These are phyloP conservation scores for Candida parachauliodes DNA, from an alignment of 805 yeast genomes.

Conservation along the genomic window DNA sequence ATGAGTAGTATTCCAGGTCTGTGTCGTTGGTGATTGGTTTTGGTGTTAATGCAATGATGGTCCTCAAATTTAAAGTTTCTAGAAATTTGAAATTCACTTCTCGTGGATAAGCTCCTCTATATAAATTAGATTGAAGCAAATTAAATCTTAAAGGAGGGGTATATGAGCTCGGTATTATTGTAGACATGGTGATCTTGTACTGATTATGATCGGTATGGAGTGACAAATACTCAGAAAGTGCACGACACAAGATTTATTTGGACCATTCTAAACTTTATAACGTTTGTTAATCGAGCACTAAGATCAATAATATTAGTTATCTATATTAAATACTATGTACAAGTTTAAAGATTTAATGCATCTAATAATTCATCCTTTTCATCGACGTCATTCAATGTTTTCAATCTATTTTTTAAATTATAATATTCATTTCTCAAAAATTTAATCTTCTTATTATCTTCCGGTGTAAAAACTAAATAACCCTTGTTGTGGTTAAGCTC, in stretches of 20 bases:
- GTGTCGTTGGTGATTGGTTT: constrained; percentile 55
- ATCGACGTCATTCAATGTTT: background rate
- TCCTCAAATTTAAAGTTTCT: constrained; percentile 58
- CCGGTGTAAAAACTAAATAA: background rate
- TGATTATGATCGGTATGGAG: too few relatives aligned
- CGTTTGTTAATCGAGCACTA: too few relatives aligned
- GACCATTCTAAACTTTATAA: too few relatives aligned
- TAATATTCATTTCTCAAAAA: constrained; percentile 3
- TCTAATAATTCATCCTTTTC: background rate
- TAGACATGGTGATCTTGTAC: background rate
- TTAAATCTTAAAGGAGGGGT: constrained; percentile 82
- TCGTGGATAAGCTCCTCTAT: constrained; percentile 86
- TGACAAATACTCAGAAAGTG: background rate
- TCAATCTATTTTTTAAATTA: background rate
- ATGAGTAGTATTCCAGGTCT: constrained; percentile 49
- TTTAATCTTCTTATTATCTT: background rate
- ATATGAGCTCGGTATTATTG: constrained; percentile 4
- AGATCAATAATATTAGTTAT: too few relatives aligned
- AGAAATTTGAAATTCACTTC: constrained; percentile 68
- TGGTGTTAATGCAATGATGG: constrained; percentile 79
- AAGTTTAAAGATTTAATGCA: background rate
- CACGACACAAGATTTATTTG: background rate
- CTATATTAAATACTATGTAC: background rate
- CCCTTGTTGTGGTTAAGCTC: constrained; percentile 11
- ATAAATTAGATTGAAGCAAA: constrained; percentile 63